Evolutionary conservation across 2,329 filamentous ascomycete genomes (phyloP).

Genomic region (Ceratocystis alfenasii): DNA sequence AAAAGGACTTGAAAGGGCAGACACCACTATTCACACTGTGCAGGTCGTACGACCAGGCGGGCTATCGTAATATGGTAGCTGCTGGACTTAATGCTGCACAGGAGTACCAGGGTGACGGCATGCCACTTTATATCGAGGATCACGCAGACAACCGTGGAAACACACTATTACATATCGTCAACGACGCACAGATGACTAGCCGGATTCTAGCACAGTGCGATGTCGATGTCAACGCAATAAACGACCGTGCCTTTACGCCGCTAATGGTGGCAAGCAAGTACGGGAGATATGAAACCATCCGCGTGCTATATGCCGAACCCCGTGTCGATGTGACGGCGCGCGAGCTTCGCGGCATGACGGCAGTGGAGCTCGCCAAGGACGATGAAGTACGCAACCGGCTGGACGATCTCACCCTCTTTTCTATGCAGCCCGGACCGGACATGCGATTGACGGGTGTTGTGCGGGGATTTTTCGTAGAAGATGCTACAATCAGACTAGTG

Average conservation of each 20-base stretch:
- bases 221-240: constrained; percentile 88
- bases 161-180: constrained; percentile 88
- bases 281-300: constrained; percentile 83
- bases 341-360: constrained; percentile 79
- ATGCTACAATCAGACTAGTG: constrained; percentile 83
- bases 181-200: constrained; percentile 64
- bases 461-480: constrained; percentile 91
- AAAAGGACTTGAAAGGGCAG: constrained; percentile 91
- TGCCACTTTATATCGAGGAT: constrained; percentile 78
- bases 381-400: constrained; percentile 95
- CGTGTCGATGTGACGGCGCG: constrained; percentile 74
- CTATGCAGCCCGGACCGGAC: constrained; percentile 57
- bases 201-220: constrained; percentile 74
- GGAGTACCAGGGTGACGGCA: constrained; percentile 60
- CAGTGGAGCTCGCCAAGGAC: constrained; percentile 92
- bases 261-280: constrained; percentile 99
- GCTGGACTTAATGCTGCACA: constrained; percentile 65
- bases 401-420: constrained; percentile 81
- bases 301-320: constrained; percentile 74
- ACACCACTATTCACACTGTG: constrained; percentile 95
- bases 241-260: constrained; percentile 88
- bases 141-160: constrained; percentile 91
- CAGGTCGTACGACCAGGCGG: constrained; percentile 82
- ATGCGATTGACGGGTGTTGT: constrained; percentile 85
- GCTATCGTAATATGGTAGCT: constrained; percentile 81